These are phyloP conservation scores for Chlamydomonas urium DNA, from an alignment of 139 green algal genomes.

Conservation along the genomic window DNA sequence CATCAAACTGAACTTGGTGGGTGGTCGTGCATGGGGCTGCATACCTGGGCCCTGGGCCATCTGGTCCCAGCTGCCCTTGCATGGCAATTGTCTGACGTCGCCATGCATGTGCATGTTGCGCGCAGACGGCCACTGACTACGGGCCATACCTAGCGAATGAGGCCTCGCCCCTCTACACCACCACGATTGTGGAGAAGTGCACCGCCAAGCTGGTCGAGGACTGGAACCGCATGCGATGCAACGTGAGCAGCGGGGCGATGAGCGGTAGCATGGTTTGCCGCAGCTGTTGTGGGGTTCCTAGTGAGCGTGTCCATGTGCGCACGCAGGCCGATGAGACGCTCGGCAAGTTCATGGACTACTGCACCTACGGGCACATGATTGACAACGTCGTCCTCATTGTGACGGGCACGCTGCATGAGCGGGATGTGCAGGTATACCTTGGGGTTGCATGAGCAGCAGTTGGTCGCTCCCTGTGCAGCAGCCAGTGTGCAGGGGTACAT, in stretches of 20 bases:
- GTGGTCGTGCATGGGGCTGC: constrained; percentile 12
- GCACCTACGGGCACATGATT: constrained; percentile 99
- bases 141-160: constrained; percentile 85
- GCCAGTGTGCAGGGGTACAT: no score
- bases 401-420: constrained; percentile 93
- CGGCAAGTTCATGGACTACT: constrained; percentile 94
- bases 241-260: no score
- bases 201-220: constrained; percentile 97
- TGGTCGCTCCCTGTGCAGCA: no score
- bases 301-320: no score
- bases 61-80: not conserved
- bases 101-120: not conserved
- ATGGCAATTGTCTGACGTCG: not conserved
- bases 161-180: constrained; percentile 86
- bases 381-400: constrained; percentile 99
- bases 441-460: no score
- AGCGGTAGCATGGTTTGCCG: no score
- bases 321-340: constrained; percentile 82
- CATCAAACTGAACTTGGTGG: constrained; percentile 97
- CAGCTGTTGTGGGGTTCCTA: no score
- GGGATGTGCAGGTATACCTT: constrained; percentile 91
- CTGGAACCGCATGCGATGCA: constrained; percentile 83
- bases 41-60: not conserved
- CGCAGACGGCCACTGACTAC: constrained; percentile 89
- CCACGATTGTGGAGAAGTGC: constrained; percentile 91